Evolutionary conservation across 1,139 yeast species (phyloP), one percentile per base, ranked within the genome.

Genomic region (Entelexis paramagnoliae): DNA sequence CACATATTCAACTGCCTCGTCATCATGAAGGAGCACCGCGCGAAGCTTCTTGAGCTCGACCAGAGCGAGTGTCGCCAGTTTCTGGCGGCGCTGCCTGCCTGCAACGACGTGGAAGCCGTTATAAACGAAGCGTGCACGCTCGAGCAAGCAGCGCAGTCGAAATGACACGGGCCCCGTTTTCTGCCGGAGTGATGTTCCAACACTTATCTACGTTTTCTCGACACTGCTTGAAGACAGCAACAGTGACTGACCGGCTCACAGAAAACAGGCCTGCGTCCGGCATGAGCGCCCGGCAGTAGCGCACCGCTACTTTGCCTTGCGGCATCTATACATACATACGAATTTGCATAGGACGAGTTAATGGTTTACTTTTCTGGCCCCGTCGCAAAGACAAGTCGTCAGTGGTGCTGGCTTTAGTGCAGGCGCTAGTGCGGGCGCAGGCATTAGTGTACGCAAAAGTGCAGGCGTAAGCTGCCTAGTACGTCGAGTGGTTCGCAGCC

Each of bases 41-140:
- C 79, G 60, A 79, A 83, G 39, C 73, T 89, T 54, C 74, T 86
- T 57, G 96, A 89, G 63, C 78, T 87, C 58, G 97, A 89, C 63
- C 95, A 85, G 64, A 81, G 86, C 59, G 97, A 89, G 68, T 85
- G 87, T 39, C 74, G 89, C 47, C 95, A 88, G 63, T 80, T 79
- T 59, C 72, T 89, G 57, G 78, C 80, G 51, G 75, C 83, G 53
- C 63, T 76, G 19, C 74, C 76, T 50, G 62, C 68, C 55, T 67
- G 64, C 28, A 64, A 65, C 39, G 86, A 81, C 63, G 78, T 82
- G 65, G 89, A 83, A 61, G 79, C 79, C 57, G 76, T 87, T 33
- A 73, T 87, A 43, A 70, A 71, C 49, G 94, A 83, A 65, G 89
- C 95, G 2, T 95, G 95, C 17, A 94, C 85, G 62, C 72, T 85